Evolutionary conservation across 192 early-diverging fungal species (phyloP).

Genomic region (Mortierella claussenii): DNA sequence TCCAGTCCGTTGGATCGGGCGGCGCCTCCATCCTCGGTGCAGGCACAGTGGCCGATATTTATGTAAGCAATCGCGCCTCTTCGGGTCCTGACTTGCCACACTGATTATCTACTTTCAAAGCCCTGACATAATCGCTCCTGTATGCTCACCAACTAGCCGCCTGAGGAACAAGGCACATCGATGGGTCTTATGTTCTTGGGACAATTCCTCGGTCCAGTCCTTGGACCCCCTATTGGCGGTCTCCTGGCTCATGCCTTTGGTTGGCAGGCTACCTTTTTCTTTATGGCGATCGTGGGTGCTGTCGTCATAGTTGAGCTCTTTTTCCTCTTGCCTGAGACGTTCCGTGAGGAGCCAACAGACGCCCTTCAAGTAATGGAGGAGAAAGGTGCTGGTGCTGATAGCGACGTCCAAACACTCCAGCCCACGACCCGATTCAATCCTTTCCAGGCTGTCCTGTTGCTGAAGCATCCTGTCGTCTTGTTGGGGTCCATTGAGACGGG

Average conservation of each 20-base stretch:
- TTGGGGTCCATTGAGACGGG: slow-evolving; percentile 49
- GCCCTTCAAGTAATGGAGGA: slow-evolving; percentile 2
- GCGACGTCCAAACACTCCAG: background rate
- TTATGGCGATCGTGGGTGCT: slow-evolving; percentile 51
- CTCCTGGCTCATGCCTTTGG: slow-evolving; percentile 51
- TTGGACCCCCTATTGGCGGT: slow-evolving; percentile 59
- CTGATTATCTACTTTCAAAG: background rate
- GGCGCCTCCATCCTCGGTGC: slow-evolving; percentile 59
- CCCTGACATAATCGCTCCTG: no score
- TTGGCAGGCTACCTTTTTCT: slow-evolving; percentile 61
- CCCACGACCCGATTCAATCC: slow-evolving; percentile 41
- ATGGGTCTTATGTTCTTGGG: slow-evolving; percentile 52
- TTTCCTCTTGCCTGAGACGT: slow-evolving; percentile 58
- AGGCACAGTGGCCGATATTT: slow-evolving; percentile 55
- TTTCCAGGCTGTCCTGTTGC: slow-evolving; percentile 50
- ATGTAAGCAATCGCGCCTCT: slow-evolving; percentile 33
- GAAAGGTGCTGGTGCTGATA: slow-evolving; percentile 2
- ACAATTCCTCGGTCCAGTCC: slow-evolving; percentile 44
- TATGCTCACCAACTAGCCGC: no score
- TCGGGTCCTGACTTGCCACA: background rate
- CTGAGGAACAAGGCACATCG: slow-evolving; percentile 48
- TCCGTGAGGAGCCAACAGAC: slow-evolving; percentile 43
- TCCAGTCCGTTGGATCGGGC: slow-evolving; percentile 58
- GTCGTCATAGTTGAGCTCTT: slow-evolving; percentile 47
- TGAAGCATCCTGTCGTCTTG: slow-evolving; percentile 53